A percentile compares a stretch with the other conserved stretches of the same genome.
phyloP scores from a whole-genome alignment of 371 early-diverging fungal species.

The Entomophthora muscae region DNA sequence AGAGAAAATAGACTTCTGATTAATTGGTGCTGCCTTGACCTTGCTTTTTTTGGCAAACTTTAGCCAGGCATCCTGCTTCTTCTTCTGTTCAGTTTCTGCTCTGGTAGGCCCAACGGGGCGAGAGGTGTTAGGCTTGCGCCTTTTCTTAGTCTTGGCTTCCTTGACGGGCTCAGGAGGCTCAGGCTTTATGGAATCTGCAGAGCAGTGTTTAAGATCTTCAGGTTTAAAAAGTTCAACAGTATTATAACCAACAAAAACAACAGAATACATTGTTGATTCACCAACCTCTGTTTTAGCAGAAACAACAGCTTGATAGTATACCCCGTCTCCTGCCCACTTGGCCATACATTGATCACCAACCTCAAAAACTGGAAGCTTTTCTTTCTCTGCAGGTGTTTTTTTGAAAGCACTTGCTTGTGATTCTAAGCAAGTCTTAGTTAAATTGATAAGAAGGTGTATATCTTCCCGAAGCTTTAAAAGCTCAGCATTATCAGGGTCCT shows the following conservation, averaged over 20 bases:
- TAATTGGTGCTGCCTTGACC: constrained; percentile 18
- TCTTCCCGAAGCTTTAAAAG: constrained; percentile 41
- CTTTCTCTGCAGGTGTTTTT: constrained; percentile 7
- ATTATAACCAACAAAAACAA: constrained; percentile 51
- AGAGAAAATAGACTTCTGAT: constrained; percentile 49
- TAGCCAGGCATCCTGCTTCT: constrained; percentile 63
- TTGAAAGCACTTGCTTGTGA: constrained; percentile 10
- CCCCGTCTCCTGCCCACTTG: constrained; percentile 40
- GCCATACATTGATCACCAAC: constrained; percentile 48
- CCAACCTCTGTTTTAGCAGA: constrained; percentile 31
- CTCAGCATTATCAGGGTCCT: constrained; percentile 51
- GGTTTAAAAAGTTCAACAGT: constrained; percentile 32
- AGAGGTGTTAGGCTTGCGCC: constrained; percentile 17
- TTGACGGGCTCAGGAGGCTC: constrained; percentile 20
- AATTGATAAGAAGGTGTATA: constrained; percentile 47
- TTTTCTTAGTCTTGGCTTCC: constrained; percentile 19
- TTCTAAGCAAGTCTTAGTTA: constrained; percentile 20
- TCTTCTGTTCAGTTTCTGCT: constrained; percentile 40
- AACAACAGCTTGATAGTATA: constrained; percentile 53
- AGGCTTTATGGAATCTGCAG: constrained; percentile 13
- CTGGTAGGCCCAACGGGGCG: constrained; percentile 13
- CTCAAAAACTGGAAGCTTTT: constrained; percentile 16
- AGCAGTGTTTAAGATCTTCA: constrained; percentile 31
- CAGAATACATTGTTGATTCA: constrained; percentile 39
- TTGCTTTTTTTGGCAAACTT: constrained; percentile 40